phyloP scores from a whole-genome alignment of 495 filamentous ascomycete genomes.

The Neurospora tetrasperma region DNA sequence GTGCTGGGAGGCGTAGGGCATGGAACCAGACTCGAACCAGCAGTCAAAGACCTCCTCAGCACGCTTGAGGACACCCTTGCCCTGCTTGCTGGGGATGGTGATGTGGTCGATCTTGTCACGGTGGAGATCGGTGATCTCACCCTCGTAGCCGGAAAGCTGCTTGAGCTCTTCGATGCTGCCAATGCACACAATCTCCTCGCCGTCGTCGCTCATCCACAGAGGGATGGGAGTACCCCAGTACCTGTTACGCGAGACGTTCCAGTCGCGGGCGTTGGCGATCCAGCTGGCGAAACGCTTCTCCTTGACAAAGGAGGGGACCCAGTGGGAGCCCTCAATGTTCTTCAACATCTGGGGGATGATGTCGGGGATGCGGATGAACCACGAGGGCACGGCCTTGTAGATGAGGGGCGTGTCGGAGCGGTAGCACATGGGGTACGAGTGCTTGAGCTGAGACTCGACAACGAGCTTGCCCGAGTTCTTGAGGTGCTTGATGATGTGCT shows the following conservation, averaged over 20 bases:
- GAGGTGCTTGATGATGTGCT: slow-evolving; percentile 84
- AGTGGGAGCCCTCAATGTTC: slow-evolving; percentile 84
- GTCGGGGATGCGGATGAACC: slow-evolving; percentile 83
- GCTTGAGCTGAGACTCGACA: slow-evolving; percentile 81
- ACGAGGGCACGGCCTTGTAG: slow-evolving; percentile 86
- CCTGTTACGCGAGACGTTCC: slow-evolving; percentile 91
- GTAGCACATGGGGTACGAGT: slow-evolving; percentile 94
- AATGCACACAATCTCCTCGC: slow-evolving; percentile 76
- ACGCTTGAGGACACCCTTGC: slow-evolving; percentile 73
- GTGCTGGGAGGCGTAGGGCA: slow-evolving; percentile 90
- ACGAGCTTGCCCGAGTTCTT: slow-evolving; percentile 72
- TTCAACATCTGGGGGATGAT: slow-evolving; percentile 84
- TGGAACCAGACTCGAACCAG: slow-evolving; percentile 82
- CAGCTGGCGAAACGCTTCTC: slow-evolving; percentile 68
- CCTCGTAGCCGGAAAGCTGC: slow-evolving; percentile 72
- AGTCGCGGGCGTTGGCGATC: slow-evolving; percentile 77
- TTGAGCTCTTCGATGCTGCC: slow-evolving; percentile 82
- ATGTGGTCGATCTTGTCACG: slow-evolving; percentile 93
- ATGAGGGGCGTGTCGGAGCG: slow-evolving; percentile 92
- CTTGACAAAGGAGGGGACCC: slow-evolving; percentile 89
- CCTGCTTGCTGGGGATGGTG: slow-evolving; percentile 86
- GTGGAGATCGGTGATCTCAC: slow-evolving; percentile 83
- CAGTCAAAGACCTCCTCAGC: slow-evolving; percentile 95
- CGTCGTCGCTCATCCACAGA: slow-evolving; percentile 83
- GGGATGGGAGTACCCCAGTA: slow-evolving; percentile 99